phyloP scores from a whole-genome alignment of 768 basidiomycete species.

The Amanita rubescens region DNA sequence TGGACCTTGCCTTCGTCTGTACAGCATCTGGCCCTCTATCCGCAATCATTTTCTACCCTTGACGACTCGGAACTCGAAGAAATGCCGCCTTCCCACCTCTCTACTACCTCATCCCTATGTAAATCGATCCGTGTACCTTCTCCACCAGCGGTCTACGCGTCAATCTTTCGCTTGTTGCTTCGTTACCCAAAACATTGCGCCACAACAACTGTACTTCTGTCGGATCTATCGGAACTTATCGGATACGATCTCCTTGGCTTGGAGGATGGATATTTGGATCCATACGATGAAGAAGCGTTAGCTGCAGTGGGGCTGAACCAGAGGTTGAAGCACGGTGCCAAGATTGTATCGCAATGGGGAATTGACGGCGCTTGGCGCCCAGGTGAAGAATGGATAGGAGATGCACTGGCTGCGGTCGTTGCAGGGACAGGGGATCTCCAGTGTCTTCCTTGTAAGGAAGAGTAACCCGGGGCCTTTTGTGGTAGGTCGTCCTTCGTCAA shows the following conservation, averaged over 20 bases:
- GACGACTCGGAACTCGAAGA: conserved; percentile 15
- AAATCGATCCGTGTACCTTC: conserved; percentile 19
- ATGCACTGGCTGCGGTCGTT: conserved; percentile 21
- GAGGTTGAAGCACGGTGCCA: conserved; percentile 3
- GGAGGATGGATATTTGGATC: conserved; percentile 21
- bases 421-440: conserved; percentile 11
- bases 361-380: conserved; percentile 16
- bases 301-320: conserved; percentile 14
- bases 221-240: conserved; percentile 27
- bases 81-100: conserved; percentile 11
- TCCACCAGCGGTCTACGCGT: conserved; percentile 25
- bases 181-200: conserved; percentile 16
- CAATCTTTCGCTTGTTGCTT: conserved; percentile 25
- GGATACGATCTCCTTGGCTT: conserved; percentile 24
- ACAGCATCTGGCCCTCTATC: conserved; percentile 18
- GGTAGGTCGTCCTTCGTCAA: no score
- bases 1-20: conserved; percentile 9
- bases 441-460: neutral
- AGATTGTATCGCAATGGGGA: conserved; percentile 6
- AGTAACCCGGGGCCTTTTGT: no score
- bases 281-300: conserved; percentile 18
- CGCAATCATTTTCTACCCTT: conserved; percentile 20
- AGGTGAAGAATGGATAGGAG: conserved; percentile 27
- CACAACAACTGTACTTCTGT: conserved; percentile 18
- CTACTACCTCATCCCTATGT: conserved; percentile 11